Percentiles rank a stretch among this genome's conserved stretches.
Evolutionary conservation across 1,284 basidiomycete species (phyloP).

Genomic region (Apiotrichum mycotoxinovorans): DNA sequence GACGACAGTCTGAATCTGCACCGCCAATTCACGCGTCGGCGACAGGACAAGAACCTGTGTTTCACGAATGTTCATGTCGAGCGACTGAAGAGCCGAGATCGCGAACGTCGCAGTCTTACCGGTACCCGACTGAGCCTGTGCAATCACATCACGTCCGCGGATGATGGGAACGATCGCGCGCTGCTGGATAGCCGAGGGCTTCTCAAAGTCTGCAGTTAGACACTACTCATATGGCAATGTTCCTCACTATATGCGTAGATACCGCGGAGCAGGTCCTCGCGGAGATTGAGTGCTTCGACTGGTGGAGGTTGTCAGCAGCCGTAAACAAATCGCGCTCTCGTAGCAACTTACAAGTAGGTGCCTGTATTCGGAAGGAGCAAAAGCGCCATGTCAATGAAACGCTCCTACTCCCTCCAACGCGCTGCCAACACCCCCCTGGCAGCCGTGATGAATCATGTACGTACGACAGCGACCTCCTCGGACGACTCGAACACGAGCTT

Average conservation of each 20-base stretch:
- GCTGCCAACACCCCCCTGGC: slow-evolving; percentile 26
- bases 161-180: slow-evolving; percentile 94
- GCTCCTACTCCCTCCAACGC: slow-evolving; percentile 46
- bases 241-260: slow-evolving; percentile 97
- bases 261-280: slow-evolving; percentile 92
- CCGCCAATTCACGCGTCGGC: slow-evolving; percentile 90
- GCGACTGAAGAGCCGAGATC: slow-evolving; percentile 86
- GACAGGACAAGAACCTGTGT: slow-evolving; percentile 95
- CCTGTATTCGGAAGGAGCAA: slow-evolving; percentile 50
- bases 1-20: slow-evolving; percentile 98
- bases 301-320: slow-evolving; percentile 53
- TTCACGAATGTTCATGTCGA: slow-evolving; percentile 92
- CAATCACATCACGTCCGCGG: slow-evolving; percentile 93
- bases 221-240: not conserved
- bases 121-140: slow-evolving; percentile 98
- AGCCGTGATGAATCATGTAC: slow-evolving; percentile 30
- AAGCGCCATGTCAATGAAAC: slow-evolving; percentile 43
- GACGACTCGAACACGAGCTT: slow-evolving; percentile 98
- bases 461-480: slow-evolving; percentile 74
- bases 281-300: slow-evolving; percentile 89
- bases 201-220: slow-evolving; percentile 81
- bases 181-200: slow-evolving; percentile 98
- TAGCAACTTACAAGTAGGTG: slow-evolving; percentile 48
- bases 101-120: slow-evolving; percentile 99
- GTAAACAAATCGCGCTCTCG: slow-evolving; percentile 33